Percentiles rank a stretch among this genome's conserved stretches.
Evolutionary conservation across 805 yeast genomes (phyloP).

Genomic region (Ascoidea asiatica): DNA sequence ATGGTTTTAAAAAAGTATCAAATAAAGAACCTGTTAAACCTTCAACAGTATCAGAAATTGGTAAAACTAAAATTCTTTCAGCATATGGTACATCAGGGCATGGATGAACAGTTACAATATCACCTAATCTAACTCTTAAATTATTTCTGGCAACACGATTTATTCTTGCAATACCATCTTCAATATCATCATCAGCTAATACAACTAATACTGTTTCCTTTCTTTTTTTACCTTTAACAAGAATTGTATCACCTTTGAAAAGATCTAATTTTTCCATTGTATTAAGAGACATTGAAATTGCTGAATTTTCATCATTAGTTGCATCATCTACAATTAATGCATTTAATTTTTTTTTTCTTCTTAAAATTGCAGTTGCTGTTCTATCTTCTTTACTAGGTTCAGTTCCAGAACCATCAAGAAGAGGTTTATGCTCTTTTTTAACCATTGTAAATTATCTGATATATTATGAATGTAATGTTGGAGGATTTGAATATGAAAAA

Average conservation of each 20-base stretch:
- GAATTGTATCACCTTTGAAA: constrained; percentile 95
- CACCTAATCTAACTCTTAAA: constrained; percentile 88
- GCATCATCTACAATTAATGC: constrained; percentile 95
- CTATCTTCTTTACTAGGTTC: constrained; percentile 38
- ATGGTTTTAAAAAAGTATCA: constrained; percentile 93
- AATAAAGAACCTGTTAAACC: constrained; percentile 94
- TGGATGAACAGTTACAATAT: constrained; percentile 79
- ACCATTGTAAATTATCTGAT: constrained; percentile 6
- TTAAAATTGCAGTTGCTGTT: constrained; percentile 94
- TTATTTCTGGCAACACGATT: constrained; percentile 95
- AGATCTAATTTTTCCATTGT: constrained; percentile 91
- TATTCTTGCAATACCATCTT: constrained; percentile 86
- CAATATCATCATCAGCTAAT: constrained; percentile 90
- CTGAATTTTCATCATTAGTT: constrained; percentile 91
- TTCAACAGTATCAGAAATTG: constrained; percentile 96
- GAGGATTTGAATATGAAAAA: too few species aligned
- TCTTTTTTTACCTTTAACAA: constrained; percentile 96
- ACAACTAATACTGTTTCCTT: constrained; percentile 95
- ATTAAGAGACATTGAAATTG: constrained; percentile 85
- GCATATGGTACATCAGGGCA: constrained; percentile 98
- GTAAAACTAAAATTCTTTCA: constrained; percentile 83
- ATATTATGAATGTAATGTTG: too few species aligned
- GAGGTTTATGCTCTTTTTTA: constrained; percentile 17
- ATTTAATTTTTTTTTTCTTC: constrained; percentile 96
- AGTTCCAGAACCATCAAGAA: constrained; percentile 58